Base-by-base conservation (phyloP, 805 yeast species). In the Kluyveromyces siamensis region DNA sequence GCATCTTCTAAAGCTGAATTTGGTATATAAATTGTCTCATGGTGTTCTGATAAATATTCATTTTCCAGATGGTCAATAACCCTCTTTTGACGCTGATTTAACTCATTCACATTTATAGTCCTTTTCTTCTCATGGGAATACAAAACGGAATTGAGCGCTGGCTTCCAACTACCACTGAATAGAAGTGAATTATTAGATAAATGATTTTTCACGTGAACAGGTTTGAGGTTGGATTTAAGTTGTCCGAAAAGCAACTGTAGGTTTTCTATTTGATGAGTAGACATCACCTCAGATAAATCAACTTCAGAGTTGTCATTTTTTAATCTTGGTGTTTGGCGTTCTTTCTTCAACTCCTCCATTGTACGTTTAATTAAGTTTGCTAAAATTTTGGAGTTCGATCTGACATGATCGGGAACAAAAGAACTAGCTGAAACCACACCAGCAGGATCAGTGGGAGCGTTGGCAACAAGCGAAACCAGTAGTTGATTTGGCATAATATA, bases 401-500 rank as follows among this genome's bases (percentile, higher is more conserved):
- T 72, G 6, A 86, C 82, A 54, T 67, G 71, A 47, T 77, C 83
- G 19, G 81, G 73, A 41, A 72, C 70, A 49, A 66, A 71, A 49
- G 65, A 72, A 48, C 71, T 72, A 25, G 68, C 72, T 33, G 74
- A 70, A 44, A 80, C 60, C 6, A 86, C 77, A 25, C 80, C 81
- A 5, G 73, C 67, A 0, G 79, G 66, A 48, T 79, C 82, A 0
- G 75, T 73, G 3, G 96, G 95, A 8, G 72, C 67, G 37, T 74
- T 56, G 4, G 75, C 68, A 6, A 81, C 81, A 41, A 93, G 64
- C 0, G 83, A 73, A 0, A 83, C 81, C 37, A 93, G 61, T 13
- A 83, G 63, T 56, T 84, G 93, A 59, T 87, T 89, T 6, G 96
- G 79, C 91, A 90, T 83, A 14, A 93, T 72, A 58, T 72, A 91